A percentile compares a stretch with the other conserved stretches of the same genome.
phyloP scores from a whole-genome alignment of 2,329 filamentous ascomycete species.

The Talaromyces albobiverticillius region DNA sequence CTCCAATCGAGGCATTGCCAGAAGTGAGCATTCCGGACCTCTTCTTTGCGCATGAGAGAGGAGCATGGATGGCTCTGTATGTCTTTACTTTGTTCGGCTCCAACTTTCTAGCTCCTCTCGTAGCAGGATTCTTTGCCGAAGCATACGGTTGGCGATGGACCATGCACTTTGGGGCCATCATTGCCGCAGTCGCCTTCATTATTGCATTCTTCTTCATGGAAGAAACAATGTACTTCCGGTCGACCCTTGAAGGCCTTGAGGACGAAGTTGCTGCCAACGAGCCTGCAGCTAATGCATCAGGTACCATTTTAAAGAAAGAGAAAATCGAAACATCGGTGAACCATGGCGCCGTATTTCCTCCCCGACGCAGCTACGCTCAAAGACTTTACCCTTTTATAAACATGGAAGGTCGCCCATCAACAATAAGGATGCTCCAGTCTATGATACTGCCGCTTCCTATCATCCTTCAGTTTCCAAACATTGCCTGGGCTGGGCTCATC shows the following conservation, averaged over 20 bases:
- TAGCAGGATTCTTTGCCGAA: not conserved
- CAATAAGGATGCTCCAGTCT: not conserved
- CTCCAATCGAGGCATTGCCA: not conserved
- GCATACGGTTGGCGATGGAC: not conserved
- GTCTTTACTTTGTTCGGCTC: not conserved
- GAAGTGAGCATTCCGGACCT: not conserved
- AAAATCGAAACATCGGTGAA: not conserved
- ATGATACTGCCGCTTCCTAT: not conserved
- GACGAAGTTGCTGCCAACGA: no score
- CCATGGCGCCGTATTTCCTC: not conserved
- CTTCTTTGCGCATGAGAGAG: not conserved
- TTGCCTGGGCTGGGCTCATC: not conserved
- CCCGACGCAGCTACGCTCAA: not conserved
- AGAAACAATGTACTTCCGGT: not conserved
- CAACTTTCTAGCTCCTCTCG: not conserved
- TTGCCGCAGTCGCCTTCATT: not conserved
- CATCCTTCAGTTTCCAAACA: not conserved
- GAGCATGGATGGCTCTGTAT: not conserved
- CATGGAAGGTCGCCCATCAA: not conserved
- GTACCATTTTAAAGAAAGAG: not conserved
- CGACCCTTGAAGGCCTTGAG: not conserved
- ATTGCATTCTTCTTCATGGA: not conserved
- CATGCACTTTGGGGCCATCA: not conserved
- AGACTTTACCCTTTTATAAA: no score
- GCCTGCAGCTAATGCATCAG: not conserved